These are phyloP conservation scores for Stephania japonica DNA, from an alignment of 164 flowering plant genomes.

Conservation along the genomic window DNA sequence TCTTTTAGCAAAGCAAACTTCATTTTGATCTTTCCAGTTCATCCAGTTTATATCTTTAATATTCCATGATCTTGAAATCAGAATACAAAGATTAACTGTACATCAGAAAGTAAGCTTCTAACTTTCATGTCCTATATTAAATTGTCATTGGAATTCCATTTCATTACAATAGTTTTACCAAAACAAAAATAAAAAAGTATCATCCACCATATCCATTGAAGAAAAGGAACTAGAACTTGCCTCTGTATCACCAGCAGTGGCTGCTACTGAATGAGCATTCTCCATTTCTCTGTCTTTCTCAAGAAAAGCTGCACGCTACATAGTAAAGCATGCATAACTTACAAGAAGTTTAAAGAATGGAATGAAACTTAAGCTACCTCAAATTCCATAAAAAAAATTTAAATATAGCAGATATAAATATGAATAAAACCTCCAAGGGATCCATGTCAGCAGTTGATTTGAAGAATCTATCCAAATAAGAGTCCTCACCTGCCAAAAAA, in stretches of 20 bases:
- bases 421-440: conserved; percentile 55
- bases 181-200: too few relatives aligned
- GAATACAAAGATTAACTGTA: not conserved
- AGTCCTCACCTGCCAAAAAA: conserved; percentile 55
- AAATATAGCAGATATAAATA: not conserved
- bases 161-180: not conserved
- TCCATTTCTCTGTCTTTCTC: conserved; percentile 91
- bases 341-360: not conserved
- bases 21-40: not conserved
- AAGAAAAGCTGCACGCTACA: conserved; percentile 82
- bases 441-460: conserved; percentile 71
- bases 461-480: conserved; percentile 81
- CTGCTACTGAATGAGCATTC: conserved; percentile 92
- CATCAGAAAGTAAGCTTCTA: not conserved
- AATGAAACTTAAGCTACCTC: not conserved
- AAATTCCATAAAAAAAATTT: not conserved
- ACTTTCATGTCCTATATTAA: not conserved
- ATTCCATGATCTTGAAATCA: not conserved
- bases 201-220: not conserved
- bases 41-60: not conserved
- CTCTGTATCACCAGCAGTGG: conserved; percentile 92
- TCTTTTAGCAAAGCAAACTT: not conserved
- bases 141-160: not conserved
- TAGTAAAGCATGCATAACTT: not conserved
- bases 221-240: conserved; percentile 27